Evolutionary conservation across 306 rosid genomes (phyloP).

Genomic region (Canavalia gladiata): DNA sequence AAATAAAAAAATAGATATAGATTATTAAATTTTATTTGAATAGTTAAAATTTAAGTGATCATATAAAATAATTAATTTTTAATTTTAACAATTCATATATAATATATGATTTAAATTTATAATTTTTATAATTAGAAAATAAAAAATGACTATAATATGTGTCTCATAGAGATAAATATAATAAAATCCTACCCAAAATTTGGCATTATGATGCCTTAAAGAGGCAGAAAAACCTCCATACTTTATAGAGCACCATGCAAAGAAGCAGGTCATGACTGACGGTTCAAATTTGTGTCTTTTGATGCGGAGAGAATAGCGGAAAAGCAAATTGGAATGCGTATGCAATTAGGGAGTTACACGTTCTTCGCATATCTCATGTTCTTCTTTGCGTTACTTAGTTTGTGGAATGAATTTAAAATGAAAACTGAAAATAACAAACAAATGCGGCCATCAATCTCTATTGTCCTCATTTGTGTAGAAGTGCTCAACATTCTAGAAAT

Average conservation of each 20-base stretch:
- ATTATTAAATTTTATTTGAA: too few species aligned
- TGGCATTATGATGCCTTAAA: not conserved
- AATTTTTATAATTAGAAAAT: too few species aligned
- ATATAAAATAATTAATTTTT: too few species aligned
- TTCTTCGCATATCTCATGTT: constrained; percentile 10
- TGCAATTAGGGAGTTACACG: constrained; percentile 26
- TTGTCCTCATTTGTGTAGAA: not conserved
- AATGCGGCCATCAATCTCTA: not conserved
- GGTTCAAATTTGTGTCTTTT: not conserved
- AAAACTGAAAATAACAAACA: not conserved
- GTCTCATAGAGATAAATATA: not conserved
- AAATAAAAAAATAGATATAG: too few species aligned
- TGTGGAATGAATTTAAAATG: not conserved
- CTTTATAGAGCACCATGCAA: not conserved
- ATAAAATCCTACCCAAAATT: not conserved
- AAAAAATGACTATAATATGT: too few species aligned
- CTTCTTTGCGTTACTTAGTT: constrained; percentile 31
- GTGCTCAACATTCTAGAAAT: not conserved
- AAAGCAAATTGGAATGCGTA: constrained; percentile 38
- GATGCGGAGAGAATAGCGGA: constrained; percentile 43
- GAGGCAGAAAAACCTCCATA: not conserved
- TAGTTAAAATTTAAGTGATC: too few species aligned
- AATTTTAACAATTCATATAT: too few species aligned
- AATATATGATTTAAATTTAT: too few species aligned
- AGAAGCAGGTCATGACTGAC: not conserved